Evolutionary conservation across 768 basidiomycete genomes (phyloP), one percentile per base, ranked within the genome.

Genomic region (Tricholoma flavovirens): DNA sequence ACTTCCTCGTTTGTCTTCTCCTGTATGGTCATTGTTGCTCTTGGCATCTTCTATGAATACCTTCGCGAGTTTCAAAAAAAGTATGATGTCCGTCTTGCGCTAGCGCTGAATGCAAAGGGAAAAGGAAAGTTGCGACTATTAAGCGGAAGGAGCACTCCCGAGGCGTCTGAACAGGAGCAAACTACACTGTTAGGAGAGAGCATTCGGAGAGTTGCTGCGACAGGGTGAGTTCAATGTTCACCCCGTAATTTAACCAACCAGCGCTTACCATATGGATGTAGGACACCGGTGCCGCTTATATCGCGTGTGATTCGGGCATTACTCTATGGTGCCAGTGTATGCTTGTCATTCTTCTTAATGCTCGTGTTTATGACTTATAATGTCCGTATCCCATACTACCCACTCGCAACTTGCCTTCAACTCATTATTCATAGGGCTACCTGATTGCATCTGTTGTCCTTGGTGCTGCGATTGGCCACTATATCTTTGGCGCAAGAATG

Each of bases 351-450:
- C 77, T 91, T 92, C 81, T 82, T 93, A 67, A 97, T 97, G 93
- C 75, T 97, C 56, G 85, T 96, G 38, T 94, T 93, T 71, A 96
- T 97, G 93, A 96, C 93, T 4, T 97, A 95, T 73, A 97, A 97
- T 61, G 91, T 93, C 56, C 65, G 89, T 74, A 21, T 38, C 24
- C n/a, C 35, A 19, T 53, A 19, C 49, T 15, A 26, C 38, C 6
- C 38, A 17, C 9, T 21, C 48, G 49, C 48, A 11, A 56, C 43
- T 7, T 42, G 2, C 30, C 38, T 56, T 6, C 54, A 45, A 51
- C 51, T 15, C 7, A 19, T 50, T 26, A 10, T 15, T 30, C 46
- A 1, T 61, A 94, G 92, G 92, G 88, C 32, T 96, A 93, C 63
- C 83, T 96, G 32, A 91, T 96, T 65, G 66, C 80, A 26, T 84